phyloP scores from a whole-genome alignment of 2,329 filamentous ascomycete genomes.

The Huntiella omanensis region DNA sequence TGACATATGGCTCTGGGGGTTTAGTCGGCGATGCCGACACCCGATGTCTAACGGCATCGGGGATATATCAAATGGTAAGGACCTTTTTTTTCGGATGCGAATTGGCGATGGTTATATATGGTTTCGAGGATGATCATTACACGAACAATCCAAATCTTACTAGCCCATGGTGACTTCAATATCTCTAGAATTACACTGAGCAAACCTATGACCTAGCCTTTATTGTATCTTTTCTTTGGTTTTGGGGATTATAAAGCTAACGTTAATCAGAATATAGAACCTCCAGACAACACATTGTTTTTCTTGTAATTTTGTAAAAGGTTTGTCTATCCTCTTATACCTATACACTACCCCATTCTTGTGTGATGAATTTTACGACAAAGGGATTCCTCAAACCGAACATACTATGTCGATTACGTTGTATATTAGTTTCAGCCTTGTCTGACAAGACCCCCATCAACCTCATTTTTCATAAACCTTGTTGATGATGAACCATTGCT shows the following conservation, averaged over 20 bases:
- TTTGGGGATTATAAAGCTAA: slow-evolving; percentile 10
- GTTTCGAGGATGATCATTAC: slow-evolving; percentile 18
- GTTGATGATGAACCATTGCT: slow-evolving; percentile 12
- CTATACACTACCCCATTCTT: slow-evolving; percentile 12
- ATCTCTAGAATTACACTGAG: slow-evolving; percentile 39
- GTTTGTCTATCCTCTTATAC: slow-evolving; percentile 19
- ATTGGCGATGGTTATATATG: background rate
- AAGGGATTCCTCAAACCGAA: slow-evolving; percentile 52
- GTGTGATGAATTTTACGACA: slow-evolving; percentile 43
- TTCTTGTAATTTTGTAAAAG: slow-evolving; percentile 21
- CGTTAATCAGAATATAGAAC: slow-evolving; percentile 3
- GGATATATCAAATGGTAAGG: slow-evolving; percentile 3
- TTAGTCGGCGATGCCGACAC: too few relatives aligned
- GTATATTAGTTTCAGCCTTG: slow-evolving; percentile 46
- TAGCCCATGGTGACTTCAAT: slow-evolving; percentile 33
- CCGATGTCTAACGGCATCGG: too few relatives aligned
- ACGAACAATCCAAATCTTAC: slow-evolving; percentile 48
- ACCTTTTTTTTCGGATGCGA: background rate
- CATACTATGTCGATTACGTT: slow-evolving; percentile 43
- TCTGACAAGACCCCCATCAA: slow-evolving; percentile 30
- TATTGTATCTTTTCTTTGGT: background rate
- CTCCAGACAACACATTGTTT: background rate
- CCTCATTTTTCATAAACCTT: slow-evolving; percentile 17
- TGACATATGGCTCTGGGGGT: too few relatives aligned
- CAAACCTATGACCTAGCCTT: slow-evolving; percentile 14